Percentiles rank a stretch among this genome's conserved stretches.
Conservation (phyloP, 306 rosid species). For the Abrus precatorius region DNA sequence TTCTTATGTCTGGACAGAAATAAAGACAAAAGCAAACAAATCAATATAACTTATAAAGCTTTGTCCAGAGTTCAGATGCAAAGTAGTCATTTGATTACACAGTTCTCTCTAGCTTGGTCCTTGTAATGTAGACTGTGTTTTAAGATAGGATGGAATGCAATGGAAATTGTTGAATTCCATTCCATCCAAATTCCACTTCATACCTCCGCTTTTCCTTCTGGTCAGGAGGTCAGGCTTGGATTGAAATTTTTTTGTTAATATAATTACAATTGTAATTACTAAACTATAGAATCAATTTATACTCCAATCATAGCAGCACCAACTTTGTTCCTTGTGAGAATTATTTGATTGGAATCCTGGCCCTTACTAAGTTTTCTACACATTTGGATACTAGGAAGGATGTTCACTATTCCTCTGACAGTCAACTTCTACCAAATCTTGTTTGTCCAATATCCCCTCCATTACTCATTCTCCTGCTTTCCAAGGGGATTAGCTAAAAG, state of each 20-base stretch:
- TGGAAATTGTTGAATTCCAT: not conserved
- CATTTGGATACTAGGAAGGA: not conserved
- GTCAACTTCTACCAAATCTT: not conserved
- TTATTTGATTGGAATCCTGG: not conserved
- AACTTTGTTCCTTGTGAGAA: not conserved
- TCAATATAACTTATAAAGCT: constrained; percentile 13
- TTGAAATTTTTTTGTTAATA: not conserved
- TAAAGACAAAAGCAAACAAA: constrained; percentile 25
- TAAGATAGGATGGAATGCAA: not conserved
- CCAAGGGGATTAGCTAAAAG: not conserved
- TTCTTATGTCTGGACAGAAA: constrained; percentile 69
- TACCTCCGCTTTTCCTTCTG: not conserved
- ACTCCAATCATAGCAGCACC: not conserved
- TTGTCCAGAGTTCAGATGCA: constrained; percentile 5
- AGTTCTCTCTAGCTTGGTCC: not conserved
- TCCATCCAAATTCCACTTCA: not conserved
- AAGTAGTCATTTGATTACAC: constrained; percentile 21
- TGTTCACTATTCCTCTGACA: not conserved
- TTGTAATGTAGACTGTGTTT: not conserved
- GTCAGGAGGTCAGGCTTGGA: not conserved
- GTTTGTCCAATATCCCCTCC: not conserved
- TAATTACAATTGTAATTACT: not conserved
- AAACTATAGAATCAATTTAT: not conserved
- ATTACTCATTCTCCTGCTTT: not conserved
- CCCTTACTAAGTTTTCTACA: not conserved